Percentiles rank a stretch among this genome's conserved stretches.
Conservation (phyloP, 768 basidiomycete genomes). For the Holtermanniella nyarrowii region DNA sequence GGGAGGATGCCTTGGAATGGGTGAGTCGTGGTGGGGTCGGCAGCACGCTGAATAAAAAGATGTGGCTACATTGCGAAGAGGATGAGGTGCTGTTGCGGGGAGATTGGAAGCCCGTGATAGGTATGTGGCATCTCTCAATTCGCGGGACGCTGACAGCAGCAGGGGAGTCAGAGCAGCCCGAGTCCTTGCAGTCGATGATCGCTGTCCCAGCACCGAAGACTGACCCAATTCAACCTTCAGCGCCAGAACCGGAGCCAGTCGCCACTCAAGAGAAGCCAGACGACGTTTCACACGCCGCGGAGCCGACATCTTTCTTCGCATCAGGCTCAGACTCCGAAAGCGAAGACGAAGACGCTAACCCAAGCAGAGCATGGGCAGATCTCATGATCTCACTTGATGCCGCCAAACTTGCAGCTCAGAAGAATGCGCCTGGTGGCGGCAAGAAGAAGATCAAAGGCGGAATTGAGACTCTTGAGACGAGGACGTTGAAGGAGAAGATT, state of each 20-base stretch:
- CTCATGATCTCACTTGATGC: slow-evolving; percentile 20
- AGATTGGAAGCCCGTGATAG: slow-evolving; percentile 13
- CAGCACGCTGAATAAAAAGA: slow-evolving; percentile 9
- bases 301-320: slow-evolving; percentile 14
- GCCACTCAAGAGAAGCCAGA: neutral
- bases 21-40: slow-evolving; percentile 44
- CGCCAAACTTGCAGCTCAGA: slow-evolving; percentile 12
- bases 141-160: neutral
- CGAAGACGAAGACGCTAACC: slow-evolving; percentile 18
- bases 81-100: slow-evolving; percentile 34
- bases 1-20: slow-evolving; percentile 84
- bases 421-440: slow-evolving; percentile 10
- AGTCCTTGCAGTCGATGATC: neutral
- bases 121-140: neutral
- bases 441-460: slow-evolving; percentile 21
- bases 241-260: neutral
- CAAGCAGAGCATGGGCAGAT: slow-evolving; percentile 28
- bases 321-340: slow-evolving; percentile 10
- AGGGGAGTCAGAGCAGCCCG: neutral
- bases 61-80: slow-evolving; percentile 36
- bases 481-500: slow-evolving; percentile 23
- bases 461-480: slow-evolving; percentile 28
- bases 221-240: neutral
- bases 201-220: neutral
- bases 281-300: neutral